Evolutionary conservation across 805 yeast species (phyloP), one percentile per base, ranked within the genome.

Genomic region (Wickerhamiella lipophila): DNA sequence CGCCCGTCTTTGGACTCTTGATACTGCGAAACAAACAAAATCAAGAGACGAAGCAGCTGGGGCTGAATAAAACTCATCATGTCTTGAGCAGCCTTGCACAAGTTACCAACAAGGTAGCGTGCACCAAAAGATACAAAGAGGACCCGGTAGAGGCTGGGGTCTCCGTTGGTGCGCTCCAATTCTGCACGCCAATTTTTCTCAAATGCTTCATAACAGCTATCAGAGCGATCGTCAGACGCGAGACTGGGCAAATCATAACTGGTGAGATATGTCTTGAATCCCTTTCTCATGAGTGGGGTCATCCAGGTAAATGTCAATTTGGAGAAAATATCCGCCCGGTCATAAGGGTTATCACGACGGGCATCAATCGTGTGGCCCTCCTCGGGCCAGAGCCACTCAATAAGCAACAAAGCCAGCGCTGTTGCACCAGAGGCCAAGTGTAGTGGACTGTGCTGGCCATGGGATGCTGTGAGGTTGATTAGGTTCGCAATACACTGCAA

Each of bases 281-380:
- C 97, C 47, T 76, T 76, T 55, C 68, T 75, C 80, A 92, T 85
- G 58, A 92, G 68, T 1, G 75, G 78, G 18, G 86, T 78, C 94
- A 92, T 85, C 97, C 98, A 92, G 23, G 79, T 68, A 63, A 92
- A 89, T 0, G 94, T 80, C 46, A 89, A 68, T 47, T 75, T 70
- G 2, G 94, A 81, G 54, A 89, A 76, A 13, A 87, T 67, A 60
- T 88, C 79, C 11, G 86, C 83, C 49, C 62, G 63, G 35, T 77
- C 80, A 38, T 68, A 65, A 1, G 80, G 82, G 40, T 62, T 60
- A 39, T 54, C 55, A 46, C 61, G 61, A 38, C 50, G 50, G 53
- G 69, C 65, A 51, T 56, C 56, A 8, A 60, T 59, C 7, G 23
- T 25, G 12, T 61, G 45, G n/a, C 50, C 51, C 18, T 72, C 51